phyloP scores from a whole-genome alignment of 2,329 filamentous ascomycete species.

The Pyricularia pennisetigena region DNA sequence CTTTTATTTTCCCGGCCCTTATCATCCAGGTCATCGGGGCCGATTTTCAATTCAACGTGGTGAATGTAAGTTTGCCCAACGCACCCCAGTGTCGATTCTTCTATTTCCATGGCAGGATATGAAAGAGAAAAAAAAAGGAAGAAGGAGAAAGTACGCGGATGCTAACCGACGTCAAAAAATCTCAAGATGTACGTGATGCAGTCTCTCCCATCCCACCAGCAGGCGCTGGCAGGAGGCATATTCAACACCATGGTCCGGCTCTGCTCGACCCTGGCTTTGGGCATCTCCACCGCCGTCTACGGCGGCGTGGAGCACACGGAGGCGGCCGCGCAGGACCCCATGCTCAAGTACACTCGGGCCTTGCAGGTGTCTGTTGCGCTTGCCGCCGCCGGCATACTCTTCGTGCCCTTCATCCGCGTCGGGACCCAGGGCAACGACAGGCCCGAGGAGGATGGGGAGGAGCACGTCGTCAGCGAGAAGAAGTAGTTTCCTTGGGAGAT shows the following conservation, averaged over 20 bases:
- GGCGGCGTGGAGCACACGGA: slow-evolving; percentile 31
- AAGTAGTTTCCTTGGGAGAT: background rate
- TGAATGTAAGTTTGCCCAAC: slow-evolving; percentile 39
- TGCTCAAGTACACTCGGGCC: slow-evolving; percentile 38
- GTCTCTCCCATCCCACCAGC: slow-evolving; percentile 49
- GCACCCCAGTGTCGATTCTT: no score
- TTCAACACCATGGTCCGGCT: slow-evolving; percentile 58
- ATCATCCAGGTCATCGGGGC: slow-evolving; percentile 54
- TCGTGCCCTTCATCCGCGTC: slow-evolving; percentile 42
- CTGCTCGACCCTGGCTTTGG: slow-evolving; percentile 48
- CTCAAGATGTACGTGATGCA: slow-evolving; percentile 61
- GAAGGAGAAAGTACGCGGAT: background rate
- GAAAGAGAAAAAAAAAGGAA: no score
- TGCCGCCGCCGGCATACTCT: slow-evolving; percentile 29
- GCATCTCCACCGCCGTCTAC: slow-evolving; percentile 52
- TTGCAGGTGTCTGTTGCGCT: slow-evolving; percentile 39
- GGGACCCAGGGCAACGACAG: slow-evolving; percentile 36
- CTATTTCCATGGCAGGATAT: no score
- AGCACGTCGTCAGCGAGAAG: background rate
- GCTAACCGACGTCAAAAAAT: background rate
- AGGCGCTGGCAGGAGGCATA: slow-evolving; percentile 57
- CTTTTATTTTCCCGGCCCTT: slow-evolving; percentile 51
- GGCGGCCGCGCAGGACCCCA: slow-evolving; percentile 24
- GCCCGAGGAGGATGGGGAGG: background rate
- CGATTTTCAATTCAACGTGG: slow-evolving; percentile 62